Evolutionary conservation across 495 filamentous ascomycete species (phyloP), one percentile per base, ranked within the genome.

Genomic region (Penicillium alfredii): DNA sequence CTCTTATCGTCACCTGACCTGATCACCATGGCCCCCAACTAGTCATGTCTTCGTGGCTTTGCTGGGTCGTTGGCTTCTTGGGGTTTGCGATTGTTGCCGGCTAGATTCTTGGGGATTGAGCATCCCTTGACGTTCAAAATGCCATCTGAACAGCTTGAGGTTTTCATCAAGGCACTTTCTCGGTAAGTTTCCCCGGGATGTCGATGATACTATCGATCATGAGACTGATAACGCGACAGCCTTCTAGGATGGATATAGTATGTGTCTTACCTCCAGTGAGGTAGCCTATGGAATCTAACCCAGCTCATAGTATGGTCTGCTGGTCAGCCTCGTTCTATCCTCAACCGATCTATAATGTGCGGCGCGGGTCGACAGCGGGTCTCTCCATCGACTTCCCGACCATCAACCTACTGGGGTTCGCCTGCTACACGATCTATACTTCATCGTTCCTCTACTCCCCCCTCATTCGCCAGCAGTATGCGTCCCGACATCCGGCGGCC

Each of bases 291-390:
- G 9, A 24, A 23, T 18, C 47, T 44, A 20, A 42, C 34, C 28
- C 0, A 6, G 17, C 6, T 8, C 27, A 27, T 38, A 76, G 73
- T 61, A 78, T 77, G 39, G 34, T 80, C n/a, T 76, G 73, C 53
- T 93, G 89, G 89, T 85, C 82, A 1, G 55, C 82, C 24, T 94
- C 87, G 8, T 97, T 95, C 64, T 98, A 96, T 55, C 90, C 93
- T 1, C 92, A 97, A 51, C 74, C 82, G 1, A 57, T 89, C 24
- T 72, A 78, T 38, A 98, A 94, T 68, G 80, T 70, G 55, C 71
- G 62, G 18, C 77, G 88, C 12, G 69, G 72, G 15, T 82, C 88
- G 3, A 94, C 89, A 3, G 72, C 75, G 4, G 92, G 92, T 7
- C 78, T 88, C 6, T 81, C 88, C 0, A 79, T 92, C 32, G 88